A percentile compares a stretch with the other conserved stretches of the same genome.
phyloP scores from a whole-genome alignment of 1,284 basidiomycete species.

The Bondarzewia mesenterica region DNA sequence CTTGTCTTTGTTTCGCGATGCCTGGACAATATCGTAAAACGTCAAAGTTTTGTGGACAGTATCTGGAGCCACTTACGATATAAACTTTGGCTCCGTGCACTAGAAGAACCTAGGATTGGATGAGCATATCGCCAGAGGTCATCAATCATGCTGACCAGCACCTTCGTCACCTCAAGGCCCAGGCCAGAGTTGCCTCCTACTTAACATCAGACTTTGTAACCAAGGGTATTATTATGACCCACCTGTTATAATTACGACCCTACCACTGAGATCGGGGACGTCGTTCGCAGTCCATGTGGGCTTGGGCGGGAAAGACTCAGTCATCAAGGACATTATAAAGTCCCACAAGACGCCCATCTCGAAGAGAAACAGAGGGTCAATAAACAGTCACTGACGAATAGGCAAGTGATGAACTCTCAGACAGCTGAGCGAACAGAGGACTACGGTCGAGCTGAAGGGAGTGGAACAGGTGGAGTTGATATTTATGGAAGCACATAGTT shows the following conservation, averaged over 20 bases:
- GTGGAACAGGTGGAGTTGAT: too few relatives aligned
- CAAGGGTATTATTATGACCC: constrained; percentile 2
- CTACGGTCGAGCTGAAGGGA: too few relatives aligned
- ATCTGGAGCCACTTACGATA: not conserved
- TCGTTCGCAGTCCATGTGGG: constrained; percentile 34
- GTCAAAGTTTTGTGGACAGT: too few relatives aligned
- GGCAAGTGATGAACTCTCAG: too few relatives aligned
- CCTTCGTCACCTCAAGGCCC: constrained; percentile 1
- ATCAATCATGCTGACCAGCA: not conserved
- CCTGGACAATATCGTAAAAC: not conserved
- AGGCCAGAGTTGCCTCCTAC: constrained; percentile 3
- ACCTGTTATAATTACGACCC: constrained; percentile 36
- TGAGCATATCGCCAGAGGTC: not conserved
- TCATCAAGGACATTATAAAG: not conserved
- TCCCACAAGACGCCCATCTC: not conserved
- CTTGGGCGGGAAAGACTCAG: constrained; percentile 21
- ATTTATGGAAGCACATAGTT: too few relatives aligned
- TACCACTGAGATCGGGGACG: constrained; percentile 44
- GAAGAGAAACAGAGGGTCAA: too few relatives aligned
- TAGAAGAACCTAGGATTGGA: not conserved
- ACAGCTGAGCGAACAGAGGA: too few relatives aligned
- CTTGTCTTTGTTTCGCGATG: not conserved
- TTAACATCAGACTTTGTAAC: not conserved
- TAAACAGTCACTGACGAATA: too few relatives aligned
- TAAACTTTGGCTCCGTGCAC: constrained; percentile 2